These are phyloP conservation scores for Cercophora newfieldiana DNA, from an alignment of 495 filamentous ascomycete genomes.

Conservation along the genomic window DNA sequence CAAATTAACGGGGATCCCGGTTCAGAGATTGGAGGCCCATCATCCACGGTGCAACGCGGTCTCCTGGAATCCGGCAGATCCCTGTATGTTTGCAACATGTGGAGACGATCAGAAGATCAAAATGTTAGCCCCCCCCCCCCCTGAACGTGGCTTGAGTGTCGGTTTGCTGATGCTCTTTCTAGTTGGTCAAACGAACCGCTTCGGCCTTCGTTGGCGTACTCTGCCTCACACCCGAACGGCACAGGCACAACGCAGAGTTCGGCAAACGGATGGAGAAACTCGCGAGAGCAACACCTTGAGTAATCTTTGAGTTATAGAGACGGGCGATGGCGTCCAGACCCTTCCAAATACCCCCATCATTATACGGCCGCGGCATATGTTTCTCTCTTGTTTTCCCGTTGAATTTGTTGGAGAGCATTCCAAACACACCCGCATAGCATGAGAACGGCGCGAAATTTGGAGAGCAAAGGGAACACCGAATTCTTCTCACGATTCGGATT, in stretches of 20 bases:
- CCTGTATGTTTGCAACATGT: slow-evolving; percentile 84
- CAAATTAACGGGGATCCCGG: slow-evolving; percentile 70
- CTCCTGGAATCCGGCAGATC: slow-evolving; percentile 82
- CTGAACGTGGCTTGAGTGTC: neutral
- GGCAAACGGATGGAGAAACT: neutral
- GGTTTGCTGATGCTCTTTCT: neutral
- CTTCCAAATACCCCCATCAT: neutral
- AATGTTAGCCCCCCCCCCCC: slow-evolving; percentile 61
- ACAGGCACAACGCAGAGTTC: neutral
- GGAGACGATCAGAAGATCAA: slow-evolving; percentile 84
- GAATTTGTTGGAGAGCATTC: neutral
- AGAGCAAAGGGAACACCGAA: neutral
- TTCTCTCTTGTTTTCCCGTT: neutral
- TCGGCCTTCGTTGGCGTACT: neutral
- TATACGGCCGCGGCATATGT: neutral
- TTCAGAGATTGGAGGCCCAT: slow-evolving; percentile 78
- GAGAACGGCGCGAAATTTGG: slow-evolving; percentile 5
- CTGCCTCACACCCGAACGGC: neutral
- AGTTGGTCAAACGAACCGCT: slow-evolving; percentile 34
- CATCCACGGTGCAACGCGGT: slow-evolving; percentile 81
- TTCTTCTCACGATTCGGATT: neutral
- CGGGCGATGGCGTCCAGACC: neutral
- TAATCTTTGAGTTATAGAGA: neutral
- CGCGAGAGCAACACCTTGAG: neutral
- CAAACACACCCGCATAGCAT: slow-evolving; percentile 9